Evolutionary conservation across 345 rosid genomes (phyloP), one percentile per base, ranked within the genome.

Genomic region (Eucalyptus pumila): DNA sequence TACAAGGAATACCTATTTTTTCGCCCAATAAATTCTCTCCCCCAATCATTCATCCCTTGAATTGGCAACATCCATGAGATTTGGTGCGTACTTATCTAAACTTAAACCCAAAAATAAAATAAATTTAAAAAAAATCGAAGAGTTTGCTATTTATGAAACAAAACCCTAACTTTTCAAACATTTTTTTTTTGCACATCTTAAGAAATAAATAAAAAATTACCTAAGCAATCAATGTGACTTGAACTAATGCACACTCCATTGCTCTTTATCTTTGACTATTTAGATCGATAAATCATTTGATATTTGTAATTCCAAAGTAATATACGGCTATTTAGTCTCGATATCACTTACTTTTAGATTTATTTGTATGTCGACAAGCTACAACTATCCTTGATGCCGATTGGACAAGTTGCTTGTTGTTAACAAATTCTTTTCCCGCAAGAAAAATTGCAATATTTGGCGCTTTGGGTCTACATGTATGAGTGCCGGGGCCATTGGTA

Each of bases 21-120:
- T 80, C 8, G 87, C 37, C 86, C 80, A 51, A 19, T 49, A 50
- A 30, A 49, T 88, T 80, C 89, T 87, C 87, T n/a, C 48, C 89
- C 85, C 93, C 92, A 94, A 95, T 93, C 96, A 94, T 93, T 90
- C 93, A 91, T 89, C 91, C 88, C 80, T 88, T 91, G 95, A 92
- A 92, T 94, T 89, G 94, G 93, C 92, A 92, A 91, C 92, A 92
- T 93, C 95, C 91, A 67, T 87, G 27, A 91, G 93, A 93, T 93
- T 89, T 89, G 60, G 85, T 88, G 91, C 60, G 90, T 85, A 89
- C 23, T 60, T 56, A 45, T 45, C 85, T 21, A 69, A 67, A 34
- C 89, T 34, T 30, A 26, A 87, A 17, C 44, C 19, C 60, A 1
- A 34, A 69, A 69, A 69, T 15, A 16, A 69, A 7, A 32, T 0